Evolutionary conservation across 2,329 filamentous ascomycete genomes (phyloP), one percentile per base, ranked within the genome.

Genomic region (Alternaria brassicae): DNA sequence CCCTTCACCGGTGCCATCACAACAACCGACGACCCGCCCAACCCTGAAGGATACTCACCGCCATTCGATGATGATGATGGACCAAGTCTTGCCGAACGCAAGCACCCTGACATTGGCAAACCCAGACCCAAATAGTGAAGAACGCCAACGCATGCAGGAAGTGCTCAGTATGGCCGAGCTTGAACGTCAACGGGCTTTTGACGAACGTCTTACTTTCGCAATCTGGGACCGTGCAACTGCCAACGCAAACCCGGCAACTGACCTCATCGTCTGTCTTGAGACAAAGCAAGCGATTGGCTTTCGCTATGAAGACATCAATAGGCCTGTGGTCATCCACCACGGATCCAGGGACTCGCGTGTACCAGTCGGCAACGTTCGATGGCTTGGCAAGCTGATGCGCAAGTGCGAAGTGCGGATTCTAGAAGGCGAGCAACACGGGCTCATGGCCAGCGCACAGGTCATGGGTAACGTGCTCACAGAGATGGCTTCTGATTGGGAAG

Each of bases 401-500:
- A 85, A 91, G 47, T 98, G 94, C 77, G 95, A 98, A 76, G 92
- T 99, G 13, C 84, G 94, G 5, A 88, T 98, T 5, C 83, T 99
- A 3, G 91, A 96, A 67, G 92, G 91, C 6, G 94, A 99, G 77
- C 92, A 93, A 3, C 95, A 99, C 74, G 94, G 95, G 0, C 81
- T 99, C 23, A 99, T 99, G 95, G 95, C 95, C 1, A 96, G 90
- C 67, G 93, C 95, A 0, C 83, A 84, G 13, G 94, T 98, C 42
- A 99, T 99, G 95, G 91, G 92, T 41, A 88, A 89, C 19, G 91
- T 98, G n/a, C 81, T 99, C 34, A 94, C 92, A 78, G 95, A 99
- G 80, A 96, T 99, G 72, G 91, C 91, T 52, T 89, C 89, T 67
- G 95, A 98, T 77, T 98, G 94, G 94, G 73, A 77, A 56, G 76